phyloP scores from a whole-genome alignment of 2,329 filamentous ascomycete genomes.

The Emergomyces orientalis region DNA sequence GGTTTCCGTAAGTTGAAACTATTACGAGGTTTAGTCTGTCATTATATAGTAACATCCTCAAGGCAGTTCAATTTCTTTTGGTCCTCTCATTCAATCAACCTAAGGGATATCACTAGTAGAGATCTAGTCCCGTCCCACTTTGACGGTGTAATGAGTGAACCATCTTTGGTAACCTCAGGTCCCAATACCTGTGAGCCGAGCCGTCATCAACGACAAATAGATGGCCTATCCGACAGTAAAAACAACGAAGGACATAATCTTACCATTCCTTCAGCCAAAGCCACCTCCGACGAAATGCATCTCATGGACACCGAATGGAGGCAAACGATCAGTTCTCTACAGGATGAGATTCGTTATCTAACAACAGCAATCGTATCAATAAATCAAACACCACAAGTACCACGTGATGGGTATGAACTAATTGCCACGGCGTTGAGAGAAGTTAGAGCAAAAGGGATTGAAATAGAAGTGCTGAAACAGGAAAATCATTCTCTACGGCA shows the following conservation, averaged over 20 bases:
- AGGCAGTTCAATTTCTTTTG: slow-evolving; percentile 3
- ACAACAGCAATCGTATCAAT: neutral
- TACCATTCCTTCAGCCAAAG: neutral
- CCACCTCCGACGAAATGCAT: neutral
- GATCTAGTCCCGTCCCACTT: neutral
- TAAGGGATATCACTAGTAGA: neutral
- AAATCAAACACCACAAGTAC: neutral
- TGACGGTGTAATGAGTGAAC: neutral
- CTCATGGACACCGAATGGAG: neutral
- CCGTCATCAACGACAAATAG: neutral
- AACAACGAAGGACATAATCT: neutral
- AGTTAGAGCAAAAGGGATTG: slow-evolving; percentile 4
- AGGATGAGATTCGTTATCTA: neutral
- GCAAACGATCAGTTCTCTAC: neutral
- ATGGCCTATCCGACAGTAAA: neutral
- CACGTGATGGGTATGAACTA: slow-evolving; percentile 1
- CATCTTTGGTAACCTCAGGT: neutral
- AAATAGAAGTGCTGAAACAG: neutral
- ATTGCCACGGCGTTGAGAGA: slow-evolving; percentile 2
- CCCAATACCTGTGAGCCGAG: neutral
- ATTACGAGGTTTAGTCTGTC: neutral
- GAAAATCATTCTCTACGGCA: neutral
- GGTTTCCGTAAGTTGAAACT: neutral
- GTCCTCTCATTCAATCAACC: neutral
- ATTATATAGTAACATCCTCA: neutral